Base-by-base conservation (phyloP, 1,284 basidiomycete genomes). In the Papiliotrema flavescens region DNA sequence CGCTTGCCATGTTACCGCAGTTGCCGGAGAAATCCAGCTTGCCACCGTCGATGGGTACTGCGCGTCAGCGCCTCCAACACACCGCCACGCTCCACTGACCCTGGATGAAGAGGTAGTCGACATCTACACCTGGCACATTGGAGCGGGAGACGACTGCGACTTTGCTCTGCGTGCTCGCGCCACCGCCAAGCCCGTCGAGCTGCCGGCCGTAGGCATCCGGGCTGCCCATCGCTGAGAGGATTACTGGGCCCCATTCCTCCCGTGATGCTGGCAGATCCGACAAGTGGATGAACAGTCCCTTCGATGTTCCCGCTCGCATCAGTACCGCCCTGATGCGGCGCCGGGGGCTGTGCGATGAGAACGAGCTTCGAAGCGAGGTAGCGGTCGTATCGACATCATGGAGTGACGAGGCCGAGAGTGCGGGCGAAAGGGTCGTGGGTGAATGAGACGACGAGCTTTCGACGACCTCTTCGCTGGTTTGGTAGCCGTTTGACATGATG, bases 161-260 rank as follows among this genome's bases (percentile, higher is more conserved):
- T 69, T 92, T 92, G 47, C 86, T 89, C 5, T 89, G 80, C 50
- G 85, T 88, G 5, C 84, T 86, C 34, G 88, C 78, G 2, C 89
- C 89, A 3, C 89, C 89, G 9, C 89, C 89, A 24, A 78, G 61
- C 14, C 76, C 89, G 63, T 90, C 85, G 20, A 91, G 80, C 75
- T 92, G 89, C 13, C 88, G 79, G 3, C 83, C 83, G 65, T 89
- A 79, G 0, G 85, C 81, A 65, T 92, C 89, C 0, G 89, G 89
- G 1, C 86, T 89, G 17, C 89, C 89, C 87, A 90, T 88, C n/a
- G 87, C 81, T 0, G 84, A 81, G 17, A 86, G 81, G 60, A 90
- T 85, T 51, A 90, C 83, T 20, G 76, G 74, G 17, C 76, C 71
- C 84, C 85, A 87, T 60, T 81, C 71, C 0, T 78, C 67, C 7